Conservation (phyloP, 306 rosid species). For the Mucuna pruriens region DNA sequence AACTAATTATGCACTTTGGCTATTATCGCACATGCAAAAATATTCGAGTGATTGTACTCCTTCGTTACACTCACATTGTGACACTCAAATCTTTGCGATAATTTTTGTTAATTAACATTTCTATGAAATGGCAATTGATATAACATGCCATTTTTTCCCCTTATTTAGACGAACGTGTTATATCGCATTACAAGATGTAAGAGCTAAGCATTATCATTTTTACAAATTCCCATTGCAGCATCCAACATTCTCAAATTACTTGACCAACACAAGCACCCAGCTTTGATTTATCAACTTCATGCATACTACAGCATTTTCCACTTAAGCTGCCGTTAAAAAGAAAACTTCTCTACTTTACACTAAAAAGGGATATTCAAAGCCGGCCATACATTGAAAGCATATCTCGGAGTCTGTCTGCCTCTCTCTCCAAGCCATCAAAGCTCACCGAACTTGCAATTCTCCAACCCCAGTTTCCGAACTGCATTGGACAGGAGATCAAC, state of each 20-base stretch:
- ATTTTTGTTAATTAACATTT: background rate
- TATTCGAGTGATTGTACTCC: background rate
- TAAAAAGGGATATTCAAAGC: constrained; percentile 45
- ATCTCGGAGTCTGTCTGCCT: constrained; percentile 66
- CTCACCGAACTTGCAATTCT: constrained; percentile 67
- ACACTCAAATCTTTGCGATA: background rate
- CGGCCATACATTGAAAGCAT: constrained; percentile 77
- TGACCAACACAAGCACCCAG: constrained; percentile 4
- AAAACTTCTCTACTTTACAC: constrained; percentile 27
- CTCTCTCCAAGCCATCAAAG: constrained; percentile 73
- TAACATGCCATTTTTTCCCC: background rate
- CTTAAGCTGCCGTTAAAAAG: constrained; percentile 4
- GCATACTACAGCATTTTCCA: constrained; percentile 8
- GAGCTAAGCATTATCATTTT: background rate
- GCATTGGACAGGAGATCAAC: constrained; percentile 35
- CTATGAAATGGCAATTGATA: background rate
- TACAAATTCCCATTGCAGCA: constrained; percentile 23
- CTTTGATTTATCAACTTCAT: constrained; percentile 25
- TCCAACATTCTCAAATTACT: constrained; percentile 22
- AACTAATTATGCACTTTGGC: background rate
- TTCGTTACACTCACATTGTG: background rate
- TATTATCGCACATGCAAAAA: background rate
- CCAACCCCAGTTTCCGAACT: constrained; percentile 99
- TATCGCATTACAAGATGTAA: background rate
- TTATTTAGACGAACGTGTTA: background rate